Evolutionary conservation across 116 monocot genomes (phyloP).

Genomic region (Cymodocea nodosa): DNA sequence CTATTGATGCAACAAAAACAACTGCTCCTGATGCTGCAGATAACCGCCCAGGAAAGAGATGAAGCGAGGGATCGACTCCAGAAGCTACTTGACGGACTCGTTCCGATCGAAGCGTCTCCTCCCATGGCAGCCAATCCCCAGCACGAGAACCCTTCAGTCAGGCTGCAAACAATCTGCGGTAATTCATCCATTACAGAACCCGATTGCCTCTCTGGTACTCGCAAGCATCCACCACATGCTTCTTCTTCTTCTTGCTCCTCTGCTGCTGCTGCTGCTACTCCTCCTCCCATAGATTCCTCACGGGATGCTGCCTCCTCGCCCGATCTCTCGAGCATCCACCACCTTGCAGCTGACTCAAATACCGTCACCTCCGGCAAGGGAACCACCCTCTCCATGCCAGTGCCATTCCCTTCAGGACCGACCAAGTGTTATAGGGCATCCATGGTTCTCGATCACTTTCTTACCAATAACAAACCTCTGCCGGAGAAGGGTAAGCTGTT

Average conservation of each 20-base stretch:
- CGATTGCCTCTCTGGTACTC: conserved; percentile 30
- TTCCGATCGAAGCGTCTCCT: neutral
- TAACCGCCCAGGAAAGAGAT: conserved; percentile 45
- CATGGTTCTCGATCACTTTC: conserved; percentile 7
- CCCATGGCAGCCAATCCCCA: conserved; percentile 3
- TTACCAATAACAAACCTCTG: conserved; percentile 7
- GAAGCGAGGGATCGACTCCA: conserved; percentile 45
- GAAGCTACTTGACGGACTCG: conserved; percentile 13
- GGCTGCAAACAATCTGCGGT: conserved; percentile 7
- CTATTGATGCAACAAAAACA: neutral
- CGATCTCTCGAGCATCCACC: neutral
- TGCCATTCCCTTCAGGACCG: neutral
- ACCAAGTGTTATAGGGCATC: neutral
- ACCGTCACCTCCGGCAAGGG: neutral
- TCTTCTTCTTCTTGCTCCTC: conserved; percentile 9
- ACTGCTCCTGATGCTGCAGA: conserved; percentile 22
- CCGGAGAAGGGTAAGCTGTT: conserved; percentile 55
- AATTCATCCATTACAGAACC: conserved; percentile 34
- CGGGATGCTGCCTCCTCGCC: neutral
- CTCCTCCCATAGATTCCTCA: conserved; percentile 16
- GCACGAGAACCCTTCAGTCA: conserved; percentile 9
- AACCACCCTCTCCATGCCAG: neutral
- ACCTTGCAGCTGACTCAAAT: neutral
- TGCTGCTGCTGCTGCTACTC: neutral
- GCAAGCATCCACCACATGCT: conserved; percentile 12